Percentiles rank a stretch among this genome's conserved stretches.
Conservation (phyloP, 441 rosid genomes). For the Euphorbia celastroides region DNA sequence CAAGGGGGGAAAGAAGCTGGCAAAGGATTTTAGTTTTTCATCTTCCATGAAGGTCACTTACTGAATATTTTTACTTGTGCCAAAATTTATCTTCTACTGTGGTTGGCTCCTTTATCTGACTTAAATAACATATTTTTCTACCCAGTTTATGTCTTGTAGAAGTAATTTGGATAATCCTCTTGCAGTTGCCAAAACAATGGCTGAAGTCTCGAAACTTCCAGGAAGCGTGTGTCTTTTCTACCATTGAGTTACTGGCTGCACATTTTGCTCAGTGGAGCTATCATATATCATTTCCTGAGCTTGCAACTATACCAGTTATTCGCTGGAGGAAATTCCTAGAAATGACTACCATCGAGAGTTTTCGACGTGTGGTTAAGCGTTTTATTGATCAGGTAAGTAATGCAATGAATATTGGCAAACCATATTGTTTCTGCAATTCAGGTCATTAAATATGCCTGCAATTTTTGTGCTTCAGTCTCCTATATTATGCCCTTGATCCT, state of each 20-base stretch:
- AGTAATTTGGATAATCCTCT: slow-evolving; percentile 17
- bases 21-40: slow-evolving; percentile 48
- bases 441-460: background rate
- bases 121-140: background rate
- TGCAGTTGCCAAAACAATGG: slow-evolving; percentile 85
- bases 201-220: slow-evolving; percentile 77
- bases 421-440: background rate
- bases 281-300: slow-evolving; percentile 87
- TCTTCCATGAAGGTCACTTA: slow-evolving; percentile 60
- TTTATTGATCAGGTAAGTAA: slow-evolving; percentile 64
- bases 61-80: background rate
- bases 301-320: slow-evolving; percentile 71
- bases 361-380: slow-evolving; percentile 52
- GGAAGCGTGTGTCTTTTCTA: slow-evolving; percentile 53
- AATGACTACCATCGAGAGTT: slow-evolving; percentile 49
- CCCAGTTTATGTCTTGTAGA: background rate
- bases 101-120: background rate
- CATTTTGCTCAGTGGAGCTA: slow-evolving; percentile 91
- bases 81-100: background rate
- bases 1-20: slow-evolving; percentile 50
- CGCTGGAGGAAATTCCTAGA: slow-evolving; percentile 60
- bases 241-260: slow-evolving; percentile 60
- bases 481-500: background rate
- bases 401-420: background rate
- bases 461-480: background rate